Evolutionary conservation across 2,329 filamentous ascomycete genomes (phyloP).

Genomic region (Fusarium floridanum): DNA sequence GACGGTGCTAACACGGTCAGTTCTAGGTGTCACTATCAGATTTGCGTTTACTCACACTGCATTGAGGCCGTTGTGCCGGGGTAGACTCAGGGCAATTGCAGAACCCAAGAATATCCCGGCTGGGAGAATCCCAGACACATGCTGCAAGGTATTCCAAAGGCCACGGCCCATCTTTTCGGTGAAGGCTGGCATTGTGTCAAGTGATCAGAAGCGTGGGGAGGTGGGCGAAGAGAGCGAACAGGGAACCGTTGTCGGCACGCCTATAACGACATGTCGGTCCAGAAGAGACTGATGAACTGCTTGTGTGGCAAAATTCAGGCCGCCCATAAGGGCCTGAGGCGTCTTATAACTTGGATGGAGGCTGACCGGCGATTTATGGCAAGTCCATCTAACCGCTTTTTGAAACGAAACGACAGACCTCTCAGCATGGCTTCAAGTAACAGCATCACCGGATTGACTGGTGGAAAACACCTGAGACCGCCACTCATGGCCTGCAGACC

Average conservation of each 20-base stretch:
- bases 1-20: constrained; percentile 31
- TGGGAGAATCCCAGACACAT: constrained; percentile 22
- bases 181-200: constrained; percentile 14
- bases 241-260: background rate
- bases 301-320: background rate
- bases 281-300: background rate
- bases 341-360: constrained; percentile 18
- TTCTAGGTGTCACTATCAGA: background rate
- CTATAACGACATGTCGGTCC: background rate
- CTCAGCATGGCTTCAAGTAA: background rate
- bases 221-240: background rate
- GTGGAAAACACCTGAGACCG: background rate
- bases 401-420: background rate
- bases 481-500: background rate
- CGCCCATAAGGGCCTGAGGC: background rate
- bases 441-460: constrained; percentile 15
- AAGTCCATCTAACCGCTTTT: background rate
- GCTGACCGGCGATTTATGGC: background rate
- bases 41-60: constrained; percentile 31
- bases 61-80: constrained; percentile 22
- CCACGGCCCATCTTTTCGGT: background rate
- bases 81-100: constrained; percentile 26
- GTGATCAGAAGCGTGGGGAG: background rate
- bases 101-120: constrained; percentile 34
- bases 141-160: constrained; percentile 3